Evolutionary conservation across 257 asterid species (phyloP).

Genomic region (Fraxinus pennsylvanica): DNA sequence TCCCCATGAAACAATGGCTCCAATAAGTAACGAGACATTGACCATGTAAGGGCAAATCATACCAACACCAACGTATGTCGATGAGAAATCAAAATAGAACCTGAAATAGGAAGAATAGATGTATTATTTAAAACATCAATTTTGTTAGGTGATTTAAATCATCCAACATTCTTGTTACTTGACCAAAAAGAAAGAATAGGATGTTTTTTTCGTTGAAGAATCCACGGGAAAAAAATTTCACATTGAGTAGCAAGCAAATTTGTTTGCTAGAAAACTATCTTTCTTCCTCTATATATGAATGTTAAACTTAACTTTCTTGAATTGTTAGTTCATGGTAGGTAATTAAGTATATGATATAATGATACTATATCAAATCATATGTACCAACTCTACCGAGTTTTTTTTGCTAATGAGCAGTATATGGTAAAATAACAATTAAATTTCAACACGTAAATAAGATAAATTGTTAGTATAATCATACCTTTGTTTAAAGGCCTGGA

Average conservation of each 20-base stretch:
- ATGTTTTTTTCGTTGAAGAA: neutral
- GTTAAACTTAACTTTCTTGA: neutral
- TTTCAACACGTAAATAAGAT: no score
- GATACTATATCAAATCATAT: no score
- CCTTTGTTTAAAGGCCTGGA: conserved; percentile 51
- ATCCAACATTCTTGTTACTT: neutral
- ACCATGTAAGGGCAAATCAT: conserved; percentile 80
- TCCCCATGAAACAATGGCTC: conserved; percentile 70
- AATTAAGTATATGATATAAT: no score
- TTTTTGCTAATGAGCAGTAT: no score
- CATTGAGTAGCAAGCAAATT: neutral
- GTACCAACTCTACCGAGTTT: no score
- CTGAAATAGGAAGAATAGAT: conserved; percentile 24
- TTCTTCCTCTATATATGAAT: neutral
- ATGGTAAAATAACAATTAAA: no score
- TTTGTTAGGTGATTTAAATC: neutral
- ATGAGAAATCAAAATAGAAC: conserved; percentile 66
- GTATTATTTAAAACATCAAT: neutral
- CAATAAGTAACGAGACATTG: conserved; percentile 52
- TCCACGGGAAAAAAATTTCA: neutral
- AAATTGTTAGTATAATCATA: neutral
- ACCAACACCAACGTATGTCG: conserved; percentile 75
- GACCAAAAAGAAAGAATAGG: neutral
- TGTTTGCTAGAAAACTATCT: no score
- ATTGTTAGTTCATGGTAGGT: no score